Conservation (phyloP, 192 early-diverging fungal genomes). For the Coemansia sp. region DNA sequence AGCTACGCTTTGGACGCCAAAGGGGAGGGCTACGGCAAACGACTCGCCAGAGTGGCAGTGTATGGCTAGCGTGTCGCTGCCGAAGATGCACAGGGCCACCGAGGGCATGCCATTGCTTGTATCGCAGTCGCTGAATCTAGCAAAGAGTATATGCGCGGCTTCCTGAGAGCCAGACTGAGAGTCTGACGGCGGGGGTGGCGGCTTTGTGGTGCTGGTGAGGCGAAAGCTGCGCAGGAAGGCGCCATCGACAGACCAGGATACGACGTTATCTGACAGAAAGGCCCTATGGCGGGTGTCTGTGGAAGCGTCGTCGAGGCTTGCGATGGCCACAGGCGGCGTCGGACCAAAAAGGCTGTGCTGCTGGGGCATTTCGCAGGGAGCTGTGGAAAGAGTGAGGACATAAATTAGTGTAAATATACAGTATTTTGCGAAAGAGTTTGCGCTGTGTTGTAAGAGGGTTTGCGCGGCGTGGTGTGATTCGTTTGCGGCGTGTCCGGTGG, state of each 20-base stretch:
- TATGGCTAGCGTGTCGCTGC: conserved; percentile 30
- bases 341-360: neutral
- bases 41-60: conserved; percentile 38
- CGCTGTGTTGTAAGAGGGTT: too few species aligned
- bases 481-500: too few species aligned
- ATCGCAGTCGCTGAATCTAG: conserved; percentile 22
- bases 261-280: neutral
- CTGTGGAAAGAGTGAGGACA: neutral
- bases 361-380: neutral
- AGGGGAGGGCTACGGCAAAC: conserved; percentile 34
- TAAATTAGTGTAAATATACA: neutral
- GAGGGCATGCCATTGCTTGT: neutral
- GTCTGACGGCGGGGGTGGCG: too few species aligned
- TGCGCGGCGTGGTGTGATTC: too few species aligned
- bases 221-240: conserved; percentile 42
- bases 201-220: conserved; percentile 1
- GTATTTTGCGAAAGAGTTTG: too few species aligned
- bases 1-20: conserved; percentile 27
- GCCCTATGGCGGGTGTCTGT: conserved; percentile 28
- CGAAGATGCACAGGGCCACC: conserved; percentile 44
- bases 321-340: conserved; percentile 14
- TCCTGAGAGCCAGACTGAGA: too few species aligned
- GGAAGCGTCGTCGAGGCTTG: conserved; percentile 26
- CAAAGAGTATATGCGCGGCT: conserved; percentile 29
- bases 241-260: conserved; percentile 33